These are phyloP conservation scores for Capsicum baccatum DNA, from an alignment of 257 asterid genomes.

Conservation along the genomic window DNA sequence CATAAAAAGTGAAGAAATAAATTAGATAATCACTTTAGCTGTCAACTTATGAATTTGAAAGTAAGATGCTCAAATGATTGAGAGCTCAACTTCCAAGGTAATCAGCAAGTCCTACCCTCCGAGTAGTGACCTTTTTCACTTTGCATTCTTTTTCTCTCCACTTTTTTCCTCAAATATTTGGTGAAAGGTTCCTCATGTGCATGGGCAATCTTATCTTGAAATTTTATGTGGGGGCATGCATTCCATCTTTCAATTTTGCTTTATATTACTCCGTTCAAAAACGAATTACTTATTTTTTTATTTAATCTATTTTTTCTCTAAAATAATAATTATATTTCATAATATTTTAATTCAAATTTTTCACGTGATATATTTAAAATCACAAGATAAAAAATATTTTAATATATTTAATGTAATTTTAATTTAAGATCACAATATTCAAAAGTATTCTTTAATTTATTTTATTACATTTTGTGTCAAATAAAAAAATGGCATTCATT, in stretches of 20 bases:
- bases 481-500: no score
- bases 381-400: no score
- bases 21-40: not conserved
- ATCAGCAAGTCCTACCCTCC: not conserved
- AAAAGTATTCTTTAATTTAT: no score
- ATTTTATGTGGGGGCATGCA: not conserved
- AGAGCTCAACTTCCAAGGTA: constrained; percentile 21
- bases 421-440: no score
- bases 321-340: no score
- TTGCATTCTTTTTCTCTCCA: not conserved
- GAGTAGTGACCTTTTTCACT: constrained; percentile 6
- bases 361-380: no score
- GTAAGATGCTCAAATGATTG: constrained; percentile 13
- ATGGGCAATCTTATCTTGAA: not conserved
- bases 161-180: not conserved
- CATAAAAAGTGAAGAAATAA: not conserved
- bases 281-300: no score
- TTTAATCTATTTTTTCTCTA: no score
- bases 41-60: constrained; percentile 17
- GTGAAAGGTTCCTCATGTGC: not conserved
- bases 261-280: no score
- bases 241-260: not conserved
- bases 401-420: no score
- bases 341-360: no score
- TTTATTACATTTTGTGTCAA: no score